Percentiles rank a stretch among this genome's conserved stretches.
phyloP scores from a whole-genome alignment of 169 alveolate genomes.

The Plasmodium relictum region DNA sequence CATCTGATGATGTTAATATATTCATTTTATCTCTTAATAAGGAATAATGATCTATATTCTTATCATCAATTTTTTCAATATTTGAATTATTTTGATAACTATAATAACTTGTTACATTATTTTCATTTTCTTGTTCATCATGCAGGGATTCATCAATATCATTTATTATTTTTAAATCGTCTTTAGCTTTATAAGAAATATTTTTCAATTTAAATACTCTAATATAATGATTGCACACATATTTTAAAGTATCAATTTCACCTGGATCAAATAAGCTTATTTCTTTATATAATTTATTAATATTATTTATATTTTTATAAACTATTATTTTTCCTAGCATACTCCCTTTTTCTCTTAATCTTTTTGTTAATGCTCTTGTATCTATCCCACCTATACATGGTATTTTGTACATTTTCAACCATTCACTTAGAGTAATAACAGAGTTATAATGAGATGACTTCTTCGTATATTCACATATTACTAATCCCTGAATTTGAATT shows the following conservation, averaged over 20 bases:
- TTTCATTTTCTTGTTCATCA: slow-evolving; percentile 20
- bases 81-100: slow-evolving; percentile 28
- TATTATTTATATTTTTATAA: slow-evolving; percentile 63
- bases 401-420: slow-evolving; percentile 41
- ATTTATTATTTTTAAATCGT: slow-evolving; percentile 19
- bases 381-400: slow-evolving; percentile 87
- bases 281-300: slow-evolving; percentile 58
- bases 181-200: slow-evolving; percentile 11
- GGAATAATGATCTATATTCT: slow-evolving; percentile 25
- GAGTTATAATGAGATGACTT: slow-evolving; percentile 58
- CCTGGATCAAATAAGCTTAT: slow-evolving; percentile 68
- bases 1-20: slow-evolving; percentile 52
- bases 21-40: slow-evolving; percentile 54
- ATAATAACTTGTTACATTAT: neutral
- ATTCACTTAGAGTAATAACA: slow-evolving; percentile 45
- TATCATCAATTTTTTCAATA: slow-evolving; percentile 28
- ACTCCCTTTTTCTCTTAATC: slow-evolving; percentile 86
- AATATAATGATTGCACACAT: slow-evolving; percentile 64
- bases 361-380: slow-evolving; percentile 91
- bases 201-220: slow-evolving; percentile 50
- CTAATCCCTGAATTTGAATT: slow-evolving; percentile 86
- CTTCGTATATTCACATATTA: slow-evolving; percentile 88
- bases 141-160: slow-evolving; percentile 12
- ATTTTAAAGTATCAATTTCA: slow-evolving; percentile 43
- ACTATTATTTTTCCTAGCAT: slow-evolving; percentile 86